Evolutionary conservation across 192 early-diverging fungal genomes (phyloP), one percentile per base, ranked within the genome.

Genomic region (Umbelopsis vinacea): DNA sequence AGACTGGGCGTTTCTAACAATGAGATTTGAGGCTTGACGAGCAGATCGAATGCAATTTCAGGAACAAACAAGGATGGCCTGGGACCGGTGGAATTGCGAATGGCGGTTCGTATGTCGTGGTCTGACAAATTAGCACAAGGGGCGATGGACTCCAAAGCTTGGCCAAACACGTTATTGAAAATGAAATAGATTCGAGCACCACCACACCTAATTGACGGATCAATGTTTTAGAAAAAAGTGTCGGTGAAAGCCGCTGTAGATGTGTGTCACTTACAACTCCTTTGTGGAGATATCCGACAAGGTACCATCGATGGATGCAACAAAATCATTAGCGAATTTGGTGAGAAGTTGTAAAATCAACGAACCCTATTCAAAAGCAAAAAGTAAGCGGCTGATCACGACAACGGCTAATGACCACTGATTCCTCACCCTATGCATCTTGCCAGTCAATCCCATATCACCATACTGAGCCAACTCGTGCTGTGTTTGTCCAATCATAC

Each of bases 131-230:
- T 91, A 10, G 88, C 84, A 72, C 89, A 89, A 4, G 93, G 92
- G 33, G 86, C 84, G 47, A 94, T 87, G 67, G 89, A 85, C 60
- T 91, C 89, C 24, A 94, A 79, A 19, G 92, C 90, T 23, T 85
- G 73, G 12, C 91, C 91, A 85, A 89, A 94, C 15, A 93, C 87
- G 66, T 89, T 87, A 76, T 94, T 91, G 78, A 94, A 94, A 37
- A 92, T 92, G 77, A 90, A 91, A 80, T 93, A 94, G 50, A 94
- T 89, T 50, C 91, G 88, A 14, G 93, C 93, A 8, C 93, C 93
- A 47, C 92, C 92, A 63, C 90, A 92, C 52, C 81, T 83, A 72
- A 19, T 67, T 6, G 12, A 66, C n/a, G 5, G 4, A 43, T 43
- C 11, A 7, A 43, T 29, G 40, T 11, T 43, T n/a, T 43, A 43